These are phyloP conservation scores for Ceriops zippeliana DNA, from an alignment of 345 rosid species.

Conservation along the genomic window DNA sequence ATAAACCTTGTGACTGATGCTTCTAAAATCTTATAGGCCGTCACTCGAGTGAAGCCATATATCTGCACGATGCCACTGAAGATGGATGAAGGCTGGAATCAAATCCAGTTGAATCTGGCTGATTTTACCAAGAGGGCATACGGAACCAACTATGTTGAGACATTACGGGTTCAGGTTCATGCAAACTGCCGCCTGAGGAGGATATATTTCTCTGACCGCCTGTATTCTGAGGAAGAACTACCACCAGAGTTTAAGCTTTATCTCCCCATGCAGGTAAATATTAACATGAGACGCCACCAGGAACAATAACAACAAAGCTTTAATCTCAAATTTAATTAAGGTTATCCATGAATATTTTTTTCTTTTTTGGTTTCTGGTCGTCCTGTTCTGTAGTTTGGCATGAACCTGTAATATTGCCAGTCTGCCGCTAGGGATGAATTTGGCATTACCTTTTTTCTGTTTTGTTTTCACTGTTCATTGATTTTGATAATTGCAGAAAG, in stretches of 20 bases:
- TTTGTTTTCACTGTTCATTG: neutral
- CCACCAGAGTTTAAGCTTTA: slow-evolving; percentile 93
- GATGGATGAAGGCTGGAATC: slow-evolving; percentile 98
- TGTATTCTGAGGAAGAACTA: slow-evolving; percentile 96
- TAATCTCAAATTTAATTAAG: no score
- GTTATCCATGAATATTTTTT: no score
- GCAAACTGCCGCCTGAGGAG: slow-evolving; percentile 89
- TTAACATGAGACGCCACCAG: neutral
- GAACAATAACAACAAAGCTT: neutral
- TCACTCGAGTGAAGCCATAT: slow-evolving; percentile 91
- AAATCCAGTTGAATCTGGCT: slow-evolving; percentile 83
- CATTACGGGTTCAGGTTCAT: slow-evolving; percentile 91
- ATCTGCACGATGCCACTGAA: slow-evolving; percentile 92
- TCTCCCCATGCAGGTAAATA: slow-evolving; percentile 83
- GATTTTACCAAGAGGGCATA: slow-evolving; percentile 93
- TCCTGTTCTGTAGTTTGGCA: neutral
- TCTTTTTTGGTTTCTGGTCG: no score
- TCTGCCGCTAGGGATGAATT: neutral
- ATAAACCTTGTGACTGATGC: neutral
- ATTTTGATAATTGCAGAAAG: slow-evolving; percentile 44
- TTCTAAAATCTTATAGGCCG: slow-evolving; percentile 42
- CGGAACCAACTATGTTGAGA: slow-evolving; percentile 95
- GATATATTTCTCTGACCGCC: slow-evolving; percentile 86
- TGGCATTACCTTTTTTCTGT: neutral
- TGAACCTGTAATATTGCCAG: neutral